These are phyloP conservation scores for Jacaranda mimosifolia DNA, from an alignment of 257 asterid species.

Conservation along the genomic window DNA sequence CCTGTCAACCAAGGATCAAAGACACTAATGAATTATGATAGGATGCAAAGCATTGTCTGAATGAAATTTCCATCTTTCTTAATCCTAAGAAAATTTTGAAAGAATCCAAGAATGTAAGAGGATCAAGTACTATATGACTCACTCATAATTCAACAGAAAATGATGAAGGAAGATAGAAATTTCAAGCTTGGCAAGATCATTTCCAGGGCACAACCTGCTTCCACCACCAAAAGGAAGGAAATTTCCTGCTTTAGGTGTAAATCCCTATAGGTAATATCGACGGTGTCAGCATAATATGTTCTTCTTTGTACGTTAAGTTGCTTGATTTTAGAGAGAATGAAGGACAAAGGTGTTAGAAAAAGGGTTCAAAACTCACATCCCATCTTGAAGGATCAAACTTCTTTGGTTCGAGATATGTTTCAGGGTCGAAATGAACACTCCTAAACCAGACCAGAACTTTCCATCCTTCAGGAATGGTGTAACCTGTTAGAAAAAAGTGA, in stretches of 20 bases:
- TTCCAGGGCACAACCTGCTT: conserved; percentile 90
- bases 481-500: conserved; percentile 48
- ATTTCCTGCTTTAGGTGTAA: conserved; percentile 71
- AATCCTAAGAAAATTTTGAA: background rate
- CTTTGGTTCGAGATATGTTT: conserved; percentile 65
- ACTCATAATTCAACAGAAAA: conserved; percentile 75
- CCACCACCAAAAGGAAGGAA: conserved; percentile 90
- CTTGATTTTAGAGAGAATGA: background rate
- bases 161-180: conserved; percentile 81
- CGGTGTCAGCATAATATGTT: background rate
- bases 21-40: background rate
- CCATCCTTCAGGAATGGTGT: conserved; percentile 88
- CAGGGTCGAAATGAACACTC: conserved; percentile 69
- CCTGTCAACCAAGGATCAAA: conserved; percentile 43
- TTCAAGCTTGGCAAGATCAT: conserved; percentile 92
- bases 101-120: background rate
- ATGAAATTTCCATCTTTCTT: background rate
- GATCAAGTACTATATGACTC: conserved; percentile 31
- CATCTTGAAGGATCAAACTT: conserved; percentile 91
- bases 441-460: conserved; percentile 86
- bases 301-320: background rate
- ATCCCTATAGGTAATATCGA: conserved; percentile 40
- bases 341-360: background rate
- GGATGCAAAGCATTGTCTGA: too few species aligned
- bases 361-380: conserved; percentile 65